Evolutionary conservation across 805 yeast species (phyloP).

Genomic region (Candida gorgasii): DNA sequence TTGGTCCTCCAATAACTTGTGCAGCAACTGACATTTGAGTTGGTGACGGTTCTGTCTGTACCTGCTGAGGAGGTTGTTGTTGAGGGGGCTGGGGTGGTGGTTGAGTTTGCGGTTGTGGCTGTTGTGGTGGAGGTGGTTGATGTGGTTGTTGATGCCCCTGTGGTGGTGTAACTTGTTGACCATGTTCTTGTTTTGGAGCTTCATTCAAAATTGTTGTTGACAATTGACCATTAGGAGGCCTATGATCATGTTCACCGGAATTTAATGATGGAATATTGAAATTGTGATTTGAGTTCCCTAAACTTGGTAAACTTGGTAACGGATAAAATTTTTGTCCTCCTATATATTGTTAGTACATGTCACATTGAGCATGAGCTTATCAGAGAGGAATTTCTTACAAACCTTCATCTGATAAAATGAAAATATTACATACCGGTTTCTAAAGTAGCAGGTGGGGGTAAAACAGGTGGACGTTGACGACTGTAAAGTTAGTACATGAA

Average conservation of each 20-base stretch:
- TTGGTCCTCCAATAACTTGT: constrained; percentile 6
- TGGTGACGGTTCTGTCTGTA: constrained; percentile 8
- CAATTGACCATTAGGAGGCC: constrained; percentile 7
- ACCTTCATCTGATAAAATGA: no score
- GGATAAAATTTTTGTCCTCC: constrained; percentile 51
- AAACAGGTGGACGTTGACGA: constrained; percentile 59
- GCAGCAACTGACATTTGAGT: constrained; percentile 2
- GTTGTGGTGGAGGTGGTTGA: not conserved
- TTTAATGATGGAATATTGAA: constrained; percentile 52
- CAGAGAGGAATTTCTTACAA: no score
- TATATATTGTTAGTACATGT: constrained; percentile 24
- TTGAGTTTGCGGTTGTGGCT: not conserved
- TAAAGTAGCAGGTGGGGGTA: constrained; percentile 59
- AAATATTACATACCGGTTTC: constrained; percentile 45
- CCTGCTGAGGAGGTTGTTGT: constrained; percentile 25
- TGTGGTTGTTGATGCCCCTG: constrained; percentile 9
- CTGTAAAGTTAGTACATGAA: constrained; percentile 36
- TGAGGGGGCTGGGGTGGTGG: constrained; percentile 16
- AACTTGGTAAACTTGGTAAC: constrained; percentile 52
- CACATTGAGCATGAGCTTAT: not conserved
- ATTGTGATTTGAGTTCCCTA: constrained; percentile 45
- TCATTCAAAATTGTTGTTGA: constrained; percentile 1
- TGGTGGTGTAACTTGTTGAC: constrained; percentile 5
- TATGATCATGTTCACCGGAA: constrained; percentile 17
- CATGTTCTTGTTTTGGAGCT: not conserved